Conservation (phyloP, 148 eudicot species). For the Rheum nobile region DNA sequence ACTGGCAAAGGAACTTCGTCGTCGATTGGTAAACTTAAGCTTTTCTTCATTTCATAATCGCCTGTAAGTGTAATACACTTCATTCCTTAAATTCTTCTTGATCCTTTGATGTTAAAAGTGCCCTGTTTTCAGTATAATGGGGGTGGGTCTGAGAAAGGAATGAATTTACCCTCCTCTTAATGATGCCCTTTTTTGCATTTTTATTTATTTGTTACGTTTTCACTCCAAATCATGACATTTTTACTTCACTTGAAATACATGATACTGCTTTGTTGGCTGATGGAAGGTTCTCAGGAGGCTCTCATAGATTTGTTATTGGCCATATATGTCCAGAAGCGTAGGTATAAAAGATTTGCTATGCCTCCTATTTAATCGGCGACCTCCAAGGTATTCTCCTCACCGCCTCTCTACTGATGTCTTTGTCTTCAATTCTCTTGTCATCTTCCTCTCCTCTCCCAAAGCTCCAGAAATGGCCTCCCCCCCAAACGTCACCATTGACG, state of each 20-base stretch:
- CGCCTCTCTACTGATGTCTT: no score
- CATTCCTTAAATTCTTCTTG: not conserved
- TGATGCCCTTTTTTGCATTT: not conserved
- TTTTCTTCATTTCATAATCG: not conserved
- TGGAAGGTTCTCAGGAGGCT: constrained; percentile 95
- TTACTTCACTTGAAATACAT: constrained; percentile 23
- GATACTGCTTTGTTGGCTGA: constrained; percentile 89
- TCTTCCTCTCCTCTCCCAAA: no score
- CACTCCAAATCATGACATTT: not conserved
- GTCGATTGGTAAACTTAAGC: constrained; percentile 62
- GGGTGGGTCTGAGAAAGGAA: constrained; percentile 98
- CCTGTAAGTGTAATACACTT: not conserved
- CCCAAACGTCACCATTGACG: no score
- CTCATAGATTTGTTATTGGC: constrained; percentile 93
- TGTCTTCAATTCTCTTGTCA: no score
- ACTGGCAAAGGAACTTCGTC: constrained; percentile 73
- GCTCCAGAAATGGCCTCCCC: no score
- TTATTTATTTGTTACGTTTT: not conserved
- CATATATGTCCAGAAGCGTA: constrained; percentile 95
- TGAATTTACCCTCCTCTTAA: not conserved
- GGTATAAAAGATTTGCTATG: no score
- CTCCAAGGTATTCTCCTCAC: no score
- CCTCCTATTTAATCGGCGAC: no score
- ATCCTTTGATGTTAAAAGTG: not conserved
- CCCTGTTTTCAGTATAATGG: constrained; percentile 52